phyloP scores from a whole-genome alignment of 2,329 filamentous ascomycete genomes.

The Ciborinia camelliae region DNA sequence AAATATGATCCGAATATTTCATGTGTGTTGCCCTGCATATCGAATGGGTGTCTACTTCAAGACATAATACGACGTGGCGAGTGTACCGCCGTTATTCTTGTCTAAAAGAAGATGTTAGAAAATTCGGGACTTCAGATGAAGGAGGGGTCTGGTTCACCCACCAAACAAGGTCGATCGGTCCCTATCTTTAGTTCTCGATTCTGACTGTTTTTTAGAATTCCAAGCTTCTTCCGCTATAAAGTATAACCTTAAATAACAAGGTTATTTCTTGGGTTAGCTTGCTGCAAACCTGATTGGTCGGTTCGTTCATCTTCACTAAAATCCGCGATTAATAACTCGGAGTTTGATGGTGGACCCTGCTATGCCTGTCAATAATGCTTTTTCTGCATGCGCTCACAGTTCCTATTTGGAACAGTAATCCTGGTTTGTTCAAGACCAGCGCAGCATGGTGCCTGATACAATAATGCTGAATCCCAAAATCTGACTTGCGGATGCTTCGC shows the following conservation, averaged over 20 bases:
- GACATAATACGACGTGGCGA: neutral
- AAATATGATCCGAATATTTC: neutral
- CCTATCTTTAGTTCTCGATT: neutral
- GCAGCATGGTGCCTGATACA: neutral
- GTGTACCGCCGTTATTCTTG: neutral
- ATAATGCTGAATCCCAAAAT: neutral
- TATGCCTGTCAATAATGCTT: constrained; percentile 10
- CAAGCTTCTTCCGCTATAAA: neutral
- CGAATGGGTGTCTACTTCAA: neutral
- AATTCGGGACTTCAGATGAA: neutral
- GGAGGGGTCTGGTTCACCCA: neutral
- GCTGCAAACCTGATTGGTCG: neutral
- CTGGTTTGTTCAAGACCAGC: neutral
- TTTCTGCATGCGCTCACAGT: constrained; percentile 1
- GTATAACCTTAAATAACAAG: neutral
- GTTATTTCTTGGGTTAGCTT: neutral
- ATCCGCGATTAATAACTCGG: neutral
- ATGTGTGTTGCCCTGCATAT: constrained; percentile 4
- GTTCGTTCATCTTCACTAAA: neutral
- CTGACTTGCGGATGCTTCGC: constrained; percentile 4
- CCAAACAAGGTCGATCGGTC: neutral
- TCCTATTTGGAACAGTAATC: neutral
- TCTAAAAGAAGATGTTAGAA: neutral
- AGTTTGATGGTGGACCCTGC: neutral
- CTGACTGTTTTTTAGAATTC: neutral